These are phyloP conservation scores for Phytophthora kernoviae DNA, from an alignment of 352 stramenopile species.

Conservation along the genomic window DNA sequence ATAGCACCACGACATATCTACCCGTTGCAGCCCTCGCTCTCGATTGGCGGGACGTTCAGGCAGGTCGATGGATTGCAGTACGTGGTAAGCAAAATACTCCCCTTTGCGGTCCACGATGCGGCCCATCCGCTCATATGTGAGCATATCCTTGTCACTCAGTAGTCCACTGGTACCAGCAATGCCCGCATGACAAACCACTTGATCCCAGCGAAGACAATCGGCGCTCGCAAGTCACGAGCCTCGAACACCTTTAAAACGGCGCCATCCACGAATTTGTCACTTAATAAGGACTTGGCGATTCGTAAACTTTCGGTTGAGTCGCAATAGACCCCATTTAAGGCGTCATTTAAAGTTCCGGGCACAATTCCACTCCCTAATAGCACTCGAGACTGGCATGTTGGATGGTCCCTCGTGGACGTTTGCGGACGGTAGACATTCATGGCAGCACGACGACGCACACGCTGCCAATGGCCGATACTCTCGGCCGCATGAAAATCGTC, in stretches of 20 bases:
- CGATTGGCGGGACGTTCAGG: slow-evolving; percentile 53
- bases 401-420: too few relatives aligned
- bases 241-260: slow-evolving; percentile 61
- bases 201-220: slow-evolving; percentile 63
- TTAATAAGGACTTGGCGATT: slow-evolving; percentile 53
- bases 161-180: slow-evolving; percentile 37
- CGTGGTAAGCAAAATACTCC: slow-evolving; percentile 63
- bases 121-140: slow-evolving; percentile 67
- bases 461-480: slow-evolving; percentile 45
- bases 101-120: slow-evolving; percentile 56
- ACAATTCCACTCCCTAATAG: slow-evolving; percentile 61
- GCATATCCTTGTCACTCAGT: slow-evolving; percentile 53
- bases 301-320: slow-evolving; percentile 61
- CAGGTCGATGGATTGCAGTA: slow-evolving; percentile 58
- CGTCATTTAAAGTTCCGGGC: slow-evolving; percentile 52
- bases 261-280: slow-evolving; percentile 57
- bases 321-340: slow-evolving; percentile 53
- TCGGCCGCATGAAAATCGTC: slow-evolving; percentile 49
- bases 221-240: slow-evolving; percentile 38
- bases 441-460: slow-evolving; percentile 50
- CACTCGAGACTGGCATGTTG: slow-evolving; percentile 24
- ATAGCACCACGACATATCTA: slow-evolving; percentile 56
- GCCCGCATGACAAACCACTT: slow-evolving; percentile 62
- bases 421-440: slow-evolving; percentile 51
- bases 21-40: slow-evolving; percentile 33